These are phyloP conservation scores for Kwoniella shivajii DNA, from an alignment of 1,284 basidiomycete genomes.

Conservation along the genomic window DNA sequence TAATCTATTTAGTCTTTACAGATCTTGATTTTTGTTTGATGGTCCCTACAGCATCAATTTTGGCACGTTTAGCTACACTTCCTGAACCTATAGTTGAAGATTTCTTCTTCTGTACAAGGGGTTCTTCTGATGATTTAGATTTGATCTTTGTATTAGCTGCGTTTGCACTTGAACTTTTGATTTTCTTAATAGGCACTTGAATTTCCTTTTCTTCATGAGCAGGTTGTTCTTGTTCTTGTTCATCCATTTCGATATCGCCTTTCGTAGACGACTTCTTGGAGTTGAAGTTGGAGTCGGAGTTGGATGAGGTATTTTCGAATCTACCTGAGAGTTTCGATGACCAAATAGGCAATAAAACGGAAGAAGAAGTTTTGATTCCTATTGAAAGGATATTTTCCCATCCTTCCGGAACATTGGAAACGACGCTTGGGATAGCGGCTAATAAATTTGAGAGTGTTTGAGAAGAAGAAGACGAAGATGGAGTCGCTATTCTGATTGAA, in stretches of 20 bases:
- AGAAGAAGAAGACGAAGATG: slow-evolving; percentile 65
- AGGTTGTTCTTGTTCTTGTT: slow-evolving; percentile 8
- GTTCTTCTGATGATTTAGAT: slow-evolving; percentile 3
- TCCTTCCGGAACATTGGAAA: slow-evolving; percentile 68
- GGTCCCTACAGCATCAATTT: slow-evolving; percentile 20
- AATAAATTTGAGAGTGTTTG: slow-evolving; percentile 80
- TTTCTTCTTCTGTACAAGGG: slow-evolving; percentile 25
- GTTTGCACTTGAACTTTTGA: slow-evolving; percentile 1
- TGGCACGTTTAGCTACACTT: slow-evolving; percentile 24
- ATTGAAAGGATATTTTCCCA: slow-evolving; percentile 92
- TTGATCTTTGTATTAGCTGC: neutral
- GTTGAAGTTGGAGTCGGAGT: slow-evolving; percentile 7
- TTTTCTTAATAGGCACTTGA: slow-evolving; percentile 2
- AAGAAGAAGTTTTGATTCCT: slow-evolving; percentile 86
- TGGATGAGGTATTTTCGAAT: slow-evolving; percentile 28
- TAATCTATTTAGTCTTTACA: too few relatives aligned
- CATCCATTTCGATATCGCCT: slow-evolving; percentile 16
- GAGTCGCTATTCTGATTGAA: slow-evolving; percentile 79
- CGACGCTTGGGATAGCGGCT: slow-evolving; percentile 75
- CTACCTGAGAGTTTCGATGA: slow-evolving; percentile 62
- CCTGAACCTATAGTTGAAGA: slow-evolving; percentile 38
- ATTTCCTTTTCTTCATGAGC: slow-evolving; percentile 2
- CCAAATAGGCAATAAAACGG: slow-evolving; percentile 88
- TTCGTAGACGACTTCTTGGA: slow-evolving; percentile 23
- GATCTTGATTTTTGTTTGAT: slow-evolving; percentile 7